Conservation (phyloP, 306 rosid genomes). For the Cucumis cinereus region DNA sequence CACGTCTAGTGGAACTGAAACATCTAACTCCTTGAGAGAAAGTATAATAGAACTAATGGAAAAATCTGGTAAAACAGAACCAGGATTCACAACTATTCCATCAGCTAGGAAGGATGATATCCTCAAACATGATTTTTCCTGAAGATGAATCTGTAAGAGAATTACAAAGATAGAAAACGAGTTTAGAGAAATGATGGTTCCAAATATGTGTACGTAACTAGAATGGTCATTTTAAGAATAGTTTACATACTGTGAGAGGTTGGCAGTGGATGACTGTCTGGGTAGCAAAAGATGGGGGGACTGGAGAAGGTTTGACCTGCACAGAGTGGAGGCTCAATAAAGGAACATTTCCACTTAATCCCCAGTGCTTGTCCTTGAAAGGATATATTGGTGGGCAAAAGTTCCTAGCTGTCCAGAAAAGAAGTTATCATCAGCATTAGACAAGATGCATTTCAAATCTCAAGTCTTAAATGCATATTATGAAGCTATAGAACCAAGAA, state of each 20-base stretch:
- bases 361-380: constrained; percentile 60
- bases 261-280: constrained; percentile 82
- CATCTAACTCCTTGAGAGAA: constrained; percentile 52
- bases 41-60: constrained; percentile 64
- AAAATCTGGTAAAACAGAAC: constrained; percentile 74
- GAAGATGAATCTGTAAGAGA: constrained; percentile 63
- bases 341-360: constrained; percentile 50
- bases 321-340: constrained; percentile 65
- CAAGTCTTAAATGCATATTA: not conserved
- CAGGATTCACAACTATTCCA: constrained; percentile 68
- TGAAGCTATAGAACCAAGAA: not conserved
- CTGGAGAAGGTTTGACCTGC: constrained; percentile 74
- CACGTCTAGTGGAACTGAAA: constrained; percentile 62
- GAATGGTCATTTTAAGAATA: not conserved
- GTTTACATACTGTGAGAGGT: constrained; percentile 65
- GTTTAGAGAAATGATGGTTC: not conserved
- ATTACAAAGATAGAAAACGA: constrained; percentile 1
- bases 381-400: constrained; percentile 94
- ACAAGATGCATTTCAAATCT: constrained; percentile 2
- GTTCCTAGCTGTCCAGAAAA: constrained; percentile 51
- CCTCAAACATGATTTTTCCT: constrained; percentile 86
- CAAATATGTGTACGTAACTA: not conserved
- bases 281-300: constrained; percentile 79
- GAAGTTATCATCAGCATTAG: constrained; percentile 14
- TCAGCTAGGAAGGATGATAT: constrained; percentile 86